phyloP scores from a whole-genome alignment of 2,329 filamentous ascomycete species.

The Colletotrichum sojae region DNA sequence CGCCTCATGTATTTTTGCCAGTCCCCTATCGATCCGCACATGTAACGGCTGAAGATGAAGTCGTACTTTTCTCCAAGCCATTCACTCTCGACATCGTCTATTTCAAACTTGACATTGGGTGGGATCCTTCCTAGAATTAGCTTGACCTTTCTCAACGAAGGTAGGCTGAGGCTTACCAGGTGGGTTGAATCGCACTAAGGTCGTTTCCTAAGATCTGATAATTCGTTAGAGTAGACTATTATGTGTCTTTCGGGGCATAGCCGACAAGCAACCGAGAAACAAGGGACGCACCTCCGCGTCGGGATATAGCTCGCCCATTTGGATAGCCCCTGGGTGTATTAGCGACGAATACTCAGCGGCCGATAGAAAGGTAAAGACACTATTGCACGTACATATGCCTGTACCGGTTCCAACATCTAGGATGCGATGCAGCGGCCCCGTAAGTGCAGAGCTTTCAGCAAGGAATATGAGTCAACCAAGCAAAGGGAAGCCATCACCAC shows the following conservation, averaged over 20 bases:
- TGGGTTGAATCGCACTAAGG: conserved; percentile 19
- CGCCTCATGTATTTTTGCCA: conserved; percentile 11
- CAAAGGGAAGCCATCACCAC: too few relatives aligned
- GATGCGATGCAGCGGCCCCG: too few relatives aligned
- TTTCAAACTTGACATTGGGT: conserved; percentile 74
- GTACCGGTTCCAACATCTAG: conserved; percentile 74
- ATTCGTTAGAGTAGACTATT: neutral
- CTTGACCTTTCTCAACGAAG: neutral
- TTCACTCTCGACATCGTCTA: conserved; percentile 73
- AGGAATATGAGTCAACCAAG: too few relatives aligned
- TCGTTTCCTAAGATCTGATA: conserved; percentile 22
- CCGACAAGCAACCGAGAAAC: neutral
- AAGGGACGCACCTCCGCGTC: conserved; percentile 4
- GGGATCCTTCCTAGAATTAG: conserved; percentile 60
- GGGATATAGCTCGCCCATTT: conserved; percentile 13
- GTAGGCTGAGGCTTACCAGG: neutral
- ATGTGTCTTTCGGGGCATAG: neutral
- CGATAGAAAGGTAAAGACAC: too few relatives aligned
- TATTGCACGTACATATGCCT: conserved; percentile 63
- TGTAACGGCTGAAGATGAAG: conserved; percentile 47
- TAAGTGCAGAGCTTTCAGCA: too few relatives aligned
- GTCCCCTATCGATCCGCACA: conserved; percentile 19
- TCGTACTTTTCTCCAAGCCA: conserved; percentile 56
- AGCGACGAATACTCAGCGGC: neutral
- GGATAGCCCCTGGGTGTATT: neutral